Percentiles rank a stretch among this genome's conserved stretches.
These are phyloP conservation scores for Moringa oleifera DNA, from an alignment of 345 rosid genomes.

Conservation along the genomic window DNA sequence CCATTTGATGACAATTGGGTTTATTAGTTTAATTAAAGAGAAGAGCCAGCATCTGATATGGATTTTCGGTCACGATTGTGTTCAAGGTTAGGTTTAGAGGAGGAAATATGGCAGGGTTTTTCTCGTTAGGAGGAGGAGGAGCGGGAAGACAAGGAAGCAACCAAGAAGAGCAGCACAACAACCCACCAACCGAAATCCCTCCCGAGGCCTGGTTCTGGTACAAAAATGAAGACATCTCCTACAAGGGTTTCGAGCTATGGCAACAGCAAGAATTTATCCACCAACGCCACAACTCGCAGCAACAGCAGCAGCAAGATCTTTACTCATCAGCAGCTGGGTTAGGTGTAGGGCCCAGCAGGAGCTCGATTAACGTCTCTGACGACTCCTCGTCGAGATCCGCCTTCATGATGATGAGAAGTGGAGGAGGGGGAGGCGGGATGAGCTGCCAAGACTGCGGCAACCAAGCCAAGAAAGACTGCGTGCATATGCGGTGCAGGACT, in stretches of 20 bases:
- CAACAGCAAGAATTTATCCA: constrained; percentile 44
- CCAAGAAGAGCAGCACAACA: constrained; percentile 31
- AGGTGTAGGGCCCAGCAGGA: constrained; percentile 42
- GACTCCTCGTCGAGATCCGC: constrained; percentile 48
- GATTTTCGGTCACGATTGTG: constrained; percentile 30
- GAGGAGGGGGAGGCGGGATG: constrained; percentile 21
- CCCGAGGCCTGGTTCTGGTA: constrained; percentile 29
- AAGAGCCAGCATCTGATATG: constrained; percentile 27
- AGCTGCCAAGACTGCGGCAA: constrained; percentile 88
- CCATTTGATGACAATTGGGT: constrained; percentile 5
- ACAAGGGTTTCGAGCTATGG: neutral
- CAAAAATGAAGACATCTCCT: neutral
- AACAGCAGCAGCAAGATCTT: constrained; percentile 54
- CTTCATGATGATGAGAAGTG: constrained; percentile 37
- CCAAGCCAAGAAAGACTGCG: constrained; percentile 82
- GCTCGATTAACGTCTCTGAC: constrained; percentile 42
- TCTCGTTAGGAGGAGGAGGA: constrained; percentile 52
- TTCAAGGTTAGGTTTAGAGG: constrained; percentile 42
- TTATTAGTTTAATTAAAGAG: neutral
- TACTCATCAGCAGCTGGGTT: constrained; percentile 47
- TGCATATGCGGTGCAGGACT: constrained; percentile 73
- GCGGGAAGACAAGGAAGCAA: no score
- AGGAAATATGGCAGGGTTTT: constrained; percentile 56
- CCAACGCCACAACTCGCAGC: constrained; percentile 26
- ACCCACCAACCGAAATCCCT: constrained; percentile 28